Percentiles rank a stretch among this genome's conserved stretches.
These are phyloP conservation scores for Larix sibirica DNA, from an alignment of 83 land plant genomes.

Conservation along the genomic window DNA sequence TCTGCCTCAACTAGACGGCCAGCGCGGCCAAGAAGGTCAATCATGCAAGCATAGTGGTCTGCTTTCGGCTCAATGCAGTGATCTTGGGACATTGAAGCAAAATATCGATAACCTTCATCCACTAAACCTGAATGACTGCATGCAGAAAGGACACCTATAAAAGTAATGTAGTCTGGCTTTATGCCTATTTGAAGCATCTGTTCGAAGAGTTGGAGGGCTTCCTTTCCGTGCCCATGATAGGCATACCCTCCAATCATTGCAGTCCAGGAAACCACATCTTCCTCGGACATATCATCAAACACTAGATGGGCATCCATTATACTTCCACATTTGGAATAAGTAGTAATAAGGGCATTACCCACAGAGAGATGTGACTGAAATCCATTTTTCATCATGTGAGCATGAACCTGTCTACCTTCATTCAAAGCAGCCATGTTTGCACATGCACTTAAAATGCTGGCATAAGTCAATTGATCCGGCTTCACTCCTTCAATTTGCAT, in stretches of 20 bases:
- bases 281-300: neutral
- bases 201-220: slow-evolving; percentile 13
- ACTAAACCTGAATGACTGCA: slow-evolving; percentile 29
- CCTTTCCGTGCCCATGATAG: slow-evolving; percentile 6
- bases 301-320: neutral
- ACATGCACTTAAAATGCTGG: slow-evolving; percentile 54
- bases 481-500: slow-evolving; percentile 32
- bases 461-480: slow-evolving; percentile 57
- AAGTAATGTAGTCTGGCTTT: neutral
- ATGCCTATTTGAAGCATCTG: slow-evolving; percentile 6
- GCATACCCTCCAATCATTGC: slow-evolving; percentile 12
- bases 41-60: slow-evolving; percentile 68
- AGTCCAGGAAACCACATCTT: slow-evolving; percentile 17
- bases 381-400: neutral
- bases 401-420: slow-evolving; percentile 13
- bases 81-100: slow-evolving; percentile 33
- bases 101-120: slow-evolving; percentile 44
- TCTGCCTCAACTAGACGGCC: slow-evolving; percentile 61
- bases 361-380: neutral
- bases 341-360: slow-evolving; percentile 14
- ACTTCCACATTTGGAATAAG: slow-evolving; percentile 10
- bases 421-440: slow-evolving; percentile 28
- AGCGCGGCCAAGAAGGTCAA: slow-evolving; percentile 52
- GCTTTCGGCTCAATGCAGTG: slow-evolving; percentile 40
- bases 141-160: slow-evolving; percentile 2